These are phyloP conservation scores for Sporothrix curviconia DNA, from an alignment of 2,329 filamentous ascomycete genomes.

Conservation along the genomic window DNA sequence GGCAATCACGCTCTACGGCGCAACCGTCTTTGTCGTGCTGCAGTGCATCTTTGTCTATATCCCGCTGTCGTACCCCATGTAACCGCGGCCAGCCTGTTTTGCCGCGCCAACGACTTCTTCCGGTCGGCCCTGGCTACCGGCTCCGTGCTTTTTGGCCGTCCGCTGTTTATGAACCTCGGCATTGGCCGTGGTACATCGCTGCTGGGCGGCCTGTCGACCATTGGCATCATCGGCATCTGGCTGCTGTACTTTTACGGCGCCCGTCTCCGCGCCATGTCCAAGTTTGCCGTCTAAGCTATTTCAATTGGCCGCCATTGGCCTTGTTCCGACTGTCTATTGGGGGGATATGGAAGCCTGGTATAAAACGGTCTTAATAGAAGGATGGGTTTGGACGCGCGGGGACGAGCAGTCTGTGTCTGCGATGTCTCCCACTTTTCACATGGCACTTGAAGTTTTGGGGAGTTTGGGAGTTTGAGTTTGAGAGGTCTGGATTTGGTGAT, in stretches of 20 bases:
- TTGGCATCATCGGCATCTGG: conserved; percentile 54
- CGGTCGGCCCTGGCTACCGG: conserved; percentile 52
- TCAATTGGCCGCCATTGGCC: too few species aligned
- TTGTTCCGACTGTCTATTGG: too few species aligned
- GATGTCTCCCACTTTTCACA: too few species aligned
- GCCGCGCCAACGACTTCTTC: conserved; percentile 55
- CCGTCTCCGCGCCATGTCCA: conserved; percentile 47
- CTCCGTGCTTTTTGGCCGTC: conserved; percentile 53
- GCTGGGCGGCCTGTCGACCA: conserved; percentile 47
- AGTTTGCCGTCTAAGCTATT: conserved; percentile 45
- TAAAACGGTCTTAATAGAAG: too few species aligned
- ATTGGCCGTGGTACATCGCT: conserved; percentile 51
- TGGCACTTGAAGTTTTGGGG: too few species aligned
- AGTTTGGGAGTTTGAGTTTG: too few species aligned
- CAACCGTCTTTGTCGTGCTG: conserved; percentile 47
- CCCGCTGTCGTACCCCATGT: conserved; percentile 48
- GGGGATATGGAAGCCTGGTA: too few species aligned
- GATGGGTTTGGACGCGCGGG: too few species aligned
- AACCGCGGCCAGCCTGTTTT: conserved; percentile 54
- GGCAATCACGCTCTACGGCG: conserved; percentile 50
- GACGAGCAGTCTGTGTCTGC: too few species aligned
- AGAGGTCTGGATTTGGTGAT: too few species aligned
- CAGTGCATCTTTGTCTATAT: conserved; percentile 57
- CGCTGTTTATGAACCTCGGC: conserved; percentile 53
- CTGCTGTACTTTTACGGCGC: conserved; percentile 52